These are phyloP conservation scores for Erythrobasidium hasegawianum DNA, from an alignment of 1,284 basidiomycete species.

Conservation along the genomic window DNA sequence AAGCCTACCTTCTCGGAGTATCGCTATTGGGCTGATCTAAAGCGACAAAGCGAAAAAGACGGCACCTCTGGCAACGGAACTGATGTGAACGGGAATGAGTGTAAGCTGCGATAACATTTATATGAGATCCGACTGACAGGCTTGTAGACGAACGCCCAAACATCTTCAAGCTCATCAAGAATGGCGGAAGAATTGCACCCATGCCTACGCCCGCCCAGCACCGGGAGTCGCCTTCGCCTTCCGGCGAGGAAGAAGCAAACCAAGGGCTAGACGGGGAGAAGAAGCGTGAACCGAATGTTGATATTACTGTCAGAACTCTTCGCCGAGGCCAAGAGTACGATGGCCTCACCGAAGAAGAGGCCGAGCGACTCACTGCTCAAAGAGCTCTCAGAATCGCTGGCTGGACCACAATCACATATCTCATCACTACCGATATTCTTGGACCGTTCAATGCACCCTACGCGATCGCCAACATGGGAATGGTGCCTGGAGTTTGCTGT, in stretches of 20 bases:
- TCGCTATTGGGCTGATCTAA: slow-evolving; percentile 10
- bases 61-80: not conserved
- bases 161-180: too few species aligned
- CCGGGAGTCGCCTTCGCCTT: not conserved
- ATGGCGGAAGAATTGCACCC: not conserved
- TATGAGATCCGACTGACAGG: too few species aligned
- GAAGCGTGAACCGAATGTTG: not conserved
- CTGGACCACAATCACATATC: slow-evolving; percentile 56
- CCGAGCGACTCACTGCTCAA: not conserved
- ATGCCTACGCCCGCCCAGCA: not conserved
- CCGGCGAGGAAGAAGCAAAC: not conserved
- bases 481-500: slow-evolving; percentile 54
- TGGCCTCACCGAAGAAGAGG: not conserved
- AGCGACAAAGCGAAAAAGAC: not conserved
- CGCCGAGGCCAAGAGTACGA: not conserved
- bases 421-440: slow-evolving; percentile 52
- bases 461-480: slow-evolving; percentile 60
- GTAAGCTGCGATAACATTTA: too few species aligned
- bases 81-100: too few species aligned
- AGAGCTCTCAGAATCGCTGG: slow-evolving; percentile 5
- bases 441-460: slow-evolving; percentile 61
- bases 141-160: too few species aligned
- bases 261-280: not conserved
- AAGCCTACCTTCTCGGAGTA: slow-evolving; percentile 17
- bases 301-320: not conserved